Base-by-base conservation (phyloP, 2,329 filamentous ascomycete genomes). In the Trichoderma gracile region DNA sequence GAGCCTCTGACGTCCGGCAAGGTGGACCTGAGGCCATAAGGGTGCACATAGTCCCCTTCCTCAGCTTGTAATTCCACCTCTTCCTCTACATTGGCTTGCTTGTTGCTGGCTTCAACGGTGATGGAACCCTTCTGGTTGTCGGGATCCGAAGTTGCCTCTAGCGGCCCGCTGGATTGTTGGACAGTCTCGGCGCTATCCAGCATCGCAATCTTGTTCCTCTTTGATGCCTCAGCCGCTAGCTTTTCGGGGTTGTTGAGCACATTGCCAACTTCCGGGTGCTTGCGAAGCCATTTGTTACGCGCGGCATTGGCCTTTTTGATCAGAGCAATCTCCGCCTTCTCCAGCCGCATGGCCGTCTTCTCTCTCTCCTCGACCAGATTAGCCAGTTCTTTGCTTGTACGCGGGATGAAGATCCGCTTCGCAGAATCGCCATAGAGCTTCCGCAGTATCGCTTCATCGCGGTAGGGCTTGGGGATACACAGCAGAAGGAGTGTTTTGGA, bases 401-500 rank as follows among this genome's bases (percentile, higher is more conserved):
- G 89, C 1, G 87, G 87, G 64, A 97, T 86, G 92, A 93, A 98
- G 43, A 97, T 82, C 66, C 89, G 87, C 77, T 90, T 90, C 45
- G 96, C 92, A 15, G 90, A 85, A 25, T 90, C 83, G 30, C 93
- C 92, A 72, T 97, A 97, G 68, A 96, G 87, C 69, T 87, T 86
- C 67, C 90, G 87, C 63, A 97, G 80, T 70, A 87, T 89, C n/a
- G 82, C 82, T 75, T 93, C 87, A 70, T 92, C 86, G 59, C 95
- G 84, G 68, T 96, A 96, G 8, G 87, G 80, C 21, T 87, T 79
- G 2, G 94, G 94, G 1, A 97, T 92, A 2, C 91, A 90, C 2
- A 92, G 90, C 76, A 97, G 93, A 14, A 99, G 86, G 1, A 98
- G 90, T 1, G 93, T 97, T 61, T 92, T 88, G 2, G 93, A 94